Conservation (phyloP, 768 basidiomycete genomes). For the Pluteus cervinus region DNA sequence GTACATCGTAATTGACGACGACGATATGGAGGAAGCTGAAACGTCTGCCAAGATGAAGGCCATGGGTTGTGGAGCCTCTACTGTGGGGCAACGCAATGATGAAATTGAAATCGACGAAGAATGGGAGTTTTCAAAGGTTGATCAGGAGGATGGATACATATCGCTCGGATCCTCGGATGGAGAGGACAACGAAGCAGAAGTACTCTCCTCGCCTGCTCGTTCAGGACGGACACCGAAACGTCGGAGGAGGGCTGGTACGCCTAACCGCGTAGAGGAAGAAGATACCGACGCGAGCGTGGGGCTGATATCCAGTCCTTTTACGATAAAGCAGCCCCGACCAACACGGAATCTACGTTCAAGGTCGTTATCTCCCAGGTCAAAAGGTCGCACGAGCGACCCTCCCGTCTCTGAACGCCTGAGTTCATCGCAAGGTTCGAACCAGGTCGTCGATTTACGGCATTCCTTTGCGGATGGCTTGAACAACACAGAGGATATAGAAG, state of each 20-base stretch:
- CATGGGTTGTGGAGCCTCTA: constrained; percentile 31
- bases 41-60: constrained; percentile 14
- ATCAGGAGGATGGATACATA: constrained; percentile 79
- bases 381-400: too few species aligned
- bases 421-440: too few species aligned
- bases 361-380: too few species aligned
- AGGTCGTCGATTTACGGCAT: too few species aligned
- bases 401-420: too few species aligned
- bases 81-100: constrained; percentile 28
- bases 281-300: constrained; percentile 36
- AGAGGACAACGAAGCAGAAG: constrained; percentile 42
- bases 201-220: constrained; percentile 59
- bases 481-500: too few species aligned
- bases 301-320: constrained; percentile 47
- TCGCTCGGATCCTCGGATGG: constrained; percentile 60
- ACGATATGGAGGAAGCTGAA: constrained; percentile 21
- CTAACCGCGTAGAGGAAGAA: constrained; percentile 6
- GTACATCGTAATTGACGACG: constrained; percentile 19
- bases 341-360: too few species aligned
- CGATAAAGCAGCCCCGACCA: too few species aligned
- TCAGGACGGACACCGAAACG: constrained; percentile 13
- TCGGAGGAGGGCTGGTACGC: constrained; percentile 9
- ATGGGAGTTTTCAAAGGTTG: constrained; percentile 44
- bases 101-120: constrained; percentile 34
- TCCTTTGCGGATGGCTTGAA: too few species aligned